Evolutionary conservation across 1,284 basidiomycete species (phyloP), one percentile per base, ranked within the genome.

Genomic region (Albatrellus sp.): DNA sequence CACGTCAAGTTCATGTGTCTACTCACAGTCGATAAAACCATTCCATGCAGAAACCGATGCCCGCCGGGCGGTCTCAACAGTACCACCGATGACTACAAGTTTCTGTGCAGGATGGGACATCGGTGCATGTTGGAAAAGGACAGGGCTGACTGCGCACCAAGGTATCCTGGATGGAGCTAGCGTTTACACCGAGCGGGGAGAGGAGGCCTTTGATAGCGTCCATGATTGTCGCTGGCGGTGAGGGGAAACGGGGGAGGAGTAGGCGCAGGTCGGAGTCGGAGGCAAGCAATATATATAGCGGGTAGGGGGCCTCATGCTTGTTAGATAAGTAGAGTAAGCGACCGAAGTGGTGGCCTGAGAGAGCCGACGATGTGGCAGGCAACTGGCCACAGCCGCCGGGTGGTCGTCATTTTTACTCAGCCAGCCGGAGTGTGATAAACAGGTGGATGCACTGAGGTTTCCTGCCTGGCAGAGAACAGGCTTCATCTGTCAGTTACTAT

Each of bases 21-120:
- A 59, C 80, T 55, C 58, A 87, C 85, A 89, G 57, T 89, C 86
- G 11, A 89, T 73, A 57, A 89, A 88, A 28, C 84, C 83, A 59
- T 81, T 87, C 85, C 86, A 89, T 11, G 82, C 86, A 11, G 83
- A 84, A 32, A 84, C 69, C 7, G 83, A 87, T 17, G 57, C 61
- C 41, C 83, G 68, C 51, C 81, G 68, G 20, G 80, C 79, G 9
- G 82, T 85, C 57, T 85, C 80, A 17, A 86, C 79, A 2, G 82
- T 84, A 5, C 82, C 82, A 30, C 82, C 82, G 55, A 85, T 80
- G 53, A 85, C 81, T 29, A 85, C 81, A 35, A 84, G 69, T 77
- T 82, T 84, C 80, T 84, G 49, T 10, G 14, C 19, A 29, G 34
- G n/a, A n/a, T 10, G n/a, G 31, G 13, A 39, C 2, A 20, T 34